Evolutionary conservation across 495 filamentous ascomycete species (phyloP).

Genomic region (Hyaloscypha bicolor): DNA sequence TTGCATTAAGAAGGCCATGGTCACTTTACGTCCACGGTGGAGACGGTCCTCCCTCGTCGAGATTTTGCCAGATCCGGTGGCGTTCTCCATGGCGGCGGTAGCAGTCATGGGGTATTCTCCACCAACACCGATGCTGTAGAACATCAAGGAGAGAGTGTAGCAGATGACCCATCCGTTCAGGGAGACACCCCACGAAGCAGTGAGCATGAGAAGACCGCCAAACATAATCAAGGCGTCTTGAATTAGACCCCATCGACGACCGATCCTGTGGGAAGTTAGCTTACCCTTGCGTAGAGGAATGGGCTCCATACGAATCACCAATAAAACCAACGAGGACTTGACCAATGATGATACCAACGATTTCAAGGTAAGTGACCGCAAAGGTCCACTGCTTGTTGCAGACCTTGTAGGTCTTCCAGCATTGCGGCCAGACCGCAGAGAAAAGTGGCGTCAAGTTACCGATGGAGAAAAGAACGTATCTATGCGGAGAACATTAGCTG

Average conservation of each 20-base stretch:
- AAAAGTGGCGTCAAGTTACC: conserved; percentile 83
- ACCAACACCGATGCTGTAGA: conserved; percentile 89
- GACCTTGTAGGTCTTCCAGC: conserved; percentile 64
- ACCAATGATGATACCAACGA: conserved; percentile 85
- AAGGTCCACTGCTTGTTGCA: conserved; percentile 76
- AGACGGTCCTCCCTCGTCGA: conserved; percentile 87
- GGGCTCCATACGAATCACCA: conserved; percentile 28
- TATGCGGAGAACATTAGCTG: not conserved
- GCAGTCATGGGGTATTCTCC: conserved; percentile 95
- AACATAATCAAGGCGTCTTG: conserved; percentile 92
- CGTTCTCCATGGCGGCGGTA: conserved; percentile 90
- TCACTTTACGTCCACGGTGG: conserved; percentile 90
- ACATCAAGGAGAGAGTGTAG: conserved; percentile 86
- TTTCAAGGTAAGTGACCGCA: conserved; percentile 84
- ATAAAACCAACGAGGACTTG: conserved; percentile 73
- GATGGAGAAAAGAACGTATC: conserved; percentile 82
- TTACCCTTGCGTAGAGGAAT: not conserved
- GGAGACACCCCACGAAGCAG: conserved; percentile 78
- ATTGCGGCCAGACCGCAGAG: conserved; percentile 62
- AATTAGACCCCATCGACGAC: conserved; percentile 88
- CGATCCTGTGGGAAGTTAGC: conserved; percentile 57
- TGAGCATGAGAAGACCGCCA: conserved; percentile 82
- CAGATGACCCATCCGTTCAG: conserved; percentile 91
- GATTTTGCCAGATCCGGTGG: conserved; percentile 81
- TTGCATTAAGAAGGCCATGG: conserved; percentile 93